phyloP scores from a whole-genome alignment of 78 protist species.

The Polysphondylium violaceum region DNA sequence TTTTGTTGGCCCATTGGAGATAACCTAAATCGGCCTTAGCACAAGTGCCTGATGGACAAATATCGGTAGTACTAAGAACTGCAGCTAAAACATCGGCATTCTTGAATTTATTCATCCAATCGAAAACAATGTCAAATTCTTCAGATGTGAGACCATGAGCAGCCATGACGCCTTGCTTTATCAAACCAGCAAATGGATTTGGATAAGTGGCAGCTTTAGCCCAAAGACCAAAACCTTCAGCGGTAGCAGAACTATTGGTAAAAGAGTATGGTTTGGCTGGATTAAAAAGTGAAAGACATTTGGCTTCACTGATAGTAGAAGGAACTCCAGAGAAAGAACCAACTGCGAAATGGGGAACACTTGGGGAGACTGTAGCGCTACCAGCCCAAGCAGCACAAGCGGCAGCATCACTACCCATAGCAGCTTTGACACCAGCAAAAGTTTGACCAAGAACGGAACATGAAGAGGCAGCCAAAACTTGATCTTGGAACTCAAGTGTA shows the following conservation, averaged over 20 bases:
- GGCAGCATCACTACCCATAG: background rate
- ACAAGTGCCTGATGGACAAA: background rate
- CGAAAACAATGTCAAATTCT: background rate
- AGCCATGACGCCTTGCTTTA: background rate
- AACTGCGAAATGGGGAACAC: too few species aligned
- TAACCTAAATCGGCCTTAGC: background rate
- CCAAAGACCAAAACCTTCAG: background rate
- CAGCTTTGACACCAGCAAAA: background rate
- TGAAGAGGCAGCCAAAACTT: background rate
- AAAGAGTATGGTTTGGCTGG: background rate
- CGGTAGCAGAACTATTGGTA: background rate
- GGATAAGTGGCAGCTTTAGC: too few species aligned
- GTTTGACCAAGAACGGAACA: too few species aligned
- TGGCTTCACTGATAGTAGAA: background rate
- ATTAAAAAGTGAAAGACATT: background rate
- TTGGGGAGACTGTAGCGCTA: background rate
- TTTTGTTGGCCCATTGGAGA: slow-evolving; percentile 7
- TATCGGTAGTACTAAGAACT: too few species aligned
- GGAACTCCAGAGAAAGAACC: background rate
- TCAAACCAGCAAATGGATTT: background rate
- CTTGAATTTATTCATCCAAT: too few species aligned
- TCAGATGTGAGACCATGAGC: background rate
- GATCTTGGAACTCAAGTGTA: background rate
- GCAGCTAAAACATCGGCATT: too few species aligned
- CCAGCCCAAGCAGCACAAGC: background rate